Percentiles rank a stretch among this genome's conserved stretches.
Conservation (phyloP, 345 rosid species). For the Ailanthus altissimus region DNA sequence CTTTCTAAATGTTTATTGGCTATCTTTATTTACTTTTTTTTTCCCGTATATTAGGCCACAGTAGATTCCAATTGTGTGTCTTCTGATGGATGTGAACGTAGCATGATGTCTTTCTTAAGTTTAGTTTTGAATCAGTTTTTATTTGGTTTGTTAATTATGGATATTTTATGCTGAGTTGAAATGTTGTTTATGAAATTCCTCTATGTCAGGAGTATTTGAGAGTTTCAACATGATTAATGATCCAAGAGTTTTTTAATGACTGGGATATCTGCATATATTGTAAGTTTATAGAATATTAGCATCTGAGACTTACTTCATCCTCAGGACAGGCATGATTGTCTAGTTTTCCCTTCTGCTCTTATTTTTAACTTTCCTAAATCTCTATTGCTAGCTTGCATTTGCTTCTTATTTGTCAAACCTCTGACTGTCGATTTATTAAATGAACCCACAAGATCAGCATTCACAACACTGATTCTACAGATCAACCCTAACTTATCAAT, state of each 20-base stretch:
- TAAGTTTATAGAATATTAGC: background rate
- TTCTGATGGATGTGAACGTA: background rate
- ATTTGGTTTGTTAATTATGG: background rate
- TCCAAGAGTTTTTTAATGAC: background rate
- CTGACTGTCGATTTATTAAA: background rate
- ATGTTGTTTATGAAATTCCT: background rate
- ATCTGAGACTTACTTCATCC: background rate
- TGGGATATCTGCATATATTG: background rate
- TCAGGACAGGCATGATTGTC: background rate
- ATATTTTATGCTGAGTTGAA: background rate
- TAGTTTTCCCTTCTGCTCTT: slow-evolving; percentile 1
- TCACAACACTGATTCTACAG: background rate
- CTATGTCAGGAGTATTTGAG: background rate
- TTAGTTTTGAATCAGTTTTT: slow-evolving; percentile 5
- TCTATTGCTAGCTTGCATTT: background rate
- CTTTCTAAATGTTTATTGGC: slow-evolving; percentile 9
- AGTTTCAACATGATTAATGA: background rate
- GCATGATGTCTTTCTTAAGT: background rate
- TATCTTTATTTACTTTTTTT: background rate
- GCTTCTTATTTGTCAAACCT: no score
- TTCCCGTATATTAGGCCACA: background rate
- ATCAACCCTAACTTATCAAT: background rate
- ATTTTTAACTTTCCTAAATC: background rate
- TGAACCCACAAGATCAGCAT: background rate
- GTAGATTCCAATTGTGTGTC: background rate